Evolutionary conservation across 2,329 filamentous ascomycete genomes (phyloP), one percentile per base, ranked within the genome.

Genomic region (Beauveria australis): DNA sequence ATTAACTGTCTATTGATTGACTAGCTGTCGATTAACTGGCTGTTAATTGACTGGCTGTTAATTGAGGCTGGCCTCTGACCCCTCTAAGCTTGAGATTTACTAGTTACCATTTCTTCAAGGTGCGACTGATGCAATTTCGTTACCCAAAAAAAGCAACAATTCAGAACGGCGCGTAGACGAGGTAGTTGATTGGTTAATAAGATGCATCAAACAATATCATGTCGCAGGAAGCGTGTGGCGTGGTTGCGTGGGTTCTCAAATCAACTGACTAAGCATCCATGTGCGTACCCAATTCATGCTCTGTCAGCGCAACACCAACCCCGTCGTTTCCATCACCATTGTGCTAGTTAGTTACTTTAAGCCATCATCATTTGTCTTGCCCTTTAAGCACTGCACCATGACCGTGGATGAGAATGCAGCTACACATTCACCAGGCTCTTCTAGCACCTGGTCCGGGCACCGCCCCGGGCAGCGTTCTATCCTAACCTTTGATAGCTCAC

Each of bases 401-500:
- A 19, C 26, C 8, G 3, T 9, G 8, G 7, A 30, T 6, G 48
- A 19, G 2, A 2, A 18, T 10, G 18, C 14, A 12, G 6, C 14
- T 18, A 6, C 8, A 16, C 14, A 10, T 26, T 30, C 24, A 10
- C 3, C 47, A 14, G 6, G 26, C 16, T 7, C 24, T 18, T 51
- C 47, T 8, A 51, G 26, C 47, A 19, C 6, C 47, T 51, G 26
- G 16, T 30, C 47, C 47, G 26, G 28, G 18, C 10, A 0, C 18
- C 0, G 1, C 9, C 1, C 48, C 2, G 9, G 9, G 5, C 4
- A 0, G 6, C 16, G 9, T 22, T 33, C 48, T 1, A 1, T 33
- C 6, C 2, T 9, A 6, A 19, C 16, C 26, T 33, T 33, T 18
- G 1, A 51, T 19, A 51, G 16, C 18, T n/a, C 16, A 10, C 12